phyloP scores from a whole-genome alignment of 1,284 basidiomycete species.

The Marasmius fiardii region DNA sequence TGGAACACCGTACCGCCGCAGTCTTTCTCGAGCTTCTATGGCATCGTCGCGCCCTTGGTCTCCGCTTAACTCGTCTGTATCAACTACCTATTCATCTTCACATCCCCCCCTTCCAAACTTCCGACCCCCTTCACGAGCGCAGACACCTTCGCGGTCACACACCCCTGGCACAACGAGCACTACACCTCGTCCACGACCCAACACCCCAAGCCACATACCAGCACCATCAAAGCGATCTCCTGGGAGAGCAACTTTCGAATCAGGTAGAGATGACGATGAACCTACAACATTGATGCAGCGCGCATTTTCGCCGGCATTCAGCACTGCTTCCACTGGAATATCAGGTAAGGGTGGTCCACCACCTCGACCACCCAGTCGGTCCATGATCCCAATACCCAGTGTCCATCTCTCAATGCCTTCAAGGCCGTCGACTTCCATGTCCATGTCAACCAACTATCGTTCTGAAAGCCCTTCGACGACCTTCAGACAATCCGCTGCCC shows the following conservation, averaged over 20 bases:
- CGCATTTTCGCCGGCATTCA: constrained; percentile 60
- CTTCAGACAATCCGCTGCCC: constrained; percentile 42
- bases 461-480: constrained; percentile 51
- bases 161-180: constrained; percentile 35
- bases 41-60: constrained; percentile 79
- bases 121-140: constrained; percentile 33
- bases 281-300: constrained; percentile 48
- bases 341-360: constrained; percentile 40
- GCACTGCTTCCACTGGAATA: constrained; percentile 33
- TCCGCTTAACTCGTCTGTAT: constrained; percentile 67
- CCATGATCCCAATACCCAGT: constrained; percentile 76
- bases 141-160: constrained; percentile 30
- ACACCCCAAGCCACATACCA: constrained; percentile 76
- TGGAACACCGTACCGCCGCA: constrained; percentile 47
- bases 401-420: constrained; percentile 69
- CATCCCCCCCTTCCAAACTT: constrained; percentile 39
- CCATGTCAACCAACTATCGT: constrained; percentile 43
- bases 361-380: constrained; percentile 75
- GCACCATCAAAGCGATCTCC: constrained; percentile 50
- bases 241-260: constrained; percentile 44
- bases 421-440: constrained; percentile 68
- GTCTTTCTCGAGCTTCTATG: constrained; percentile 70
- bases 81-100: constrained; percentile 62
- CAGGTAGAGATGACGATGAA: constrained; percentile 44
- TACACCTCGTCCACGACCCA: constrained; percentile 61